Evolutionary conservation across 2,329 filamentous ascomycete species (phyloP).

Genomic region (Davidsoniella eucalypti): DNA sequence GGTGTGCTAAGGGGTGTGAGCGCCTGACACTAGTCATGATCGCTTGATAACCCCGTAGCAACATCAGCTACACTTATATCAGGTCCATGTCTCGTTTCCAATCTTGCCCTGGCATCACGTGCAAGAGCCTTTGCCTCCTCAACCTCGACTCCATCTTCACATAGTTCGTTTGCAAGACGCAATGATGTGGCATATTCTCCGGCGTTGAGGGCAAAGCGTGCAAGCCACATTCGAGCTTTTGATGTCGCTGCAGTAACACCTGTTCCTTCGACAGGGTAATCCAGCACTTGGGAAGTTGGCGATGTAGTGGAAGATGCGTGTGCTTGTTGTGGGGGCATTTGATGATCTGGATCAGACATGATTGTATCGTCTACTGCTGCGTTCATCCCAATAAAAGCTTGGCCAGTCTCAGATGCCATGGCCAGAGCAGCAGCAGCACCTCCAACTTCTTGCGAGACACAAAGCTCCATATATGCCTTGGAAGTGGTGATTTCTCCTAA

Average conservation of each 20-base stretch:
- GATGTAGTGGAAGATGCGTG: background rate
- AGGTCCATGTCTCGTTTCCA: constrained; percentile 29
- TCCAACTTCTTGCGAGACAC: constrained; percentile 80
- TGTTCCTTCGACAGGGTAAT: constrained; percentile 37
- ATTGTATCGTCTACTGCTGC: constrained; percentile 4
- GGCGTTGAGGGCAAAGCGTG: constrained; percentile 58
- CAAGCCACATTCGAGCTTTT: constrained; percentile 87
- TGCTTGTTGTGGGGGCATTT: background rate
- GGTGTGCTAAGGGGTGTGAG: background rate
- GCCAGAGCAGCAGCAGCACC: constrained; percentile 29
- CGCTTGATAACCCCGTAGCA: background rate
- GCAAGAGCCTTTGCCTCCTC: constrained; percentile 93
- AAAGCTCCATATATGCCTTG: constrained; percentile 89
- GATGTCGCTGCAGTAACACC: constrained; percentile 85
- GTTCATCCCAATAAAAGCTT: too few species aligned
- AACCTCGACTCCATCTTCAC: constrained; percentile 88
- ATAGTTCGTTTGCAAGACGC: constrained; percentile 74
- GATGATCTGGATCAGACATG: constrained; percentile 16
- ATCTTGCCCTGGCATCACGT: constrained; percentile 63
- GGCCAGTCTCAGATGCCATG: constrained; percentile 8
- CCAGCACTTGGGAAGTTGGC: constrained; percentile 9
- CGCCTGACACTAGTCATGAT: background rate
- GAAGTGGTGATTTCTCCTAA: constrained; percentile 64
- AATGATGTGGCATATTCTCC: constrained; percentile 63
- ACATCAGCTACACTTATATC: background rate